Conservation (phyloP, 1,284 basidiomycete genomes). For the Lignosus rhinocerotis region DNA sequence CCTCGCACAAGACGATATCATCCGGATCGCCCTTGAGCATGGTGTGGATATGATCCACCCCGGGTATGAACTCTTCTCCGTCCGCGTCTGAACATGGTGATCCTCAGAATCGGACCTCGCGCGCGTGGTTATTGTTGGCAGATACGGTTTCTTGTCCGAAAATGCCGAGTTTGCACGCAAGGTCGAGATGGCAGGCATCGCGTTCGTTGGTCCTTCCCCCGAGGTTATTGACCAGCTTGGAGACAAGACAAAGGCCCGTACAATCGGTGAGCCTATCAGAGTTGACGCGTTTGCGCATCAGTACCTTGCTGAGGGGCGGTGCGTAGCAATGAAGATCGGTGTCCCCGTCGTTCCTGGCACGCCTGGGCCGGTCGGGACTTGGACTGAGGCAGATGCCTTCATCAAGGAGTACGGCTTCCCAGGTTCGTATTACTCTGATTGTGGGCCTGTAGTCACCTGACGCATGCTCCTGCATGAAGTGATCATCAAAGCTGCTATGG, state of each 20-base stretch:
- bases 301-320: not conserved
- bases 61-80: constrained; percentile 55
- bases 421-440: constrained; percentile 44
- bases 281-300: no score
- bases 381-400: constrained; percentile 84
- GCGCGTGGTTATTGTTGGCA: constrained; percentile 33
- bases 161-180: constrained; percentile 95
- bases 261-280: constrained; percentile 56
- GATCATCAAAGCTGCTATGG: constrained; percentile 98
- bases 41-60: constrained; percentile 99
- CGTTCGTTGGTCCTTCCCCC: constrained; percentile 95
- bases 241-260: constrained; percentile 98
- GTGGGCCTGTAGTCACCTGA: not conserved
- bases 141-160: constrained; percentile 98
- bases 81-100: constrained; percentile 14
- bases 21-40: constrained; percentile 92
- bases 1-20: constrained; percentile 97
- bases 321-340: constrained; percentile 76
- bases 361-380: constrained; percentile 87
- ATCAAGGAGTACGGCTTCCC: constrained; percentile 97
- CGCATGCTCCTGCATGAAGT: constrained; percentile 48
- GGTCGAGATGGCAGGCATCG: constrained; percentile 96
- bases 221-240: constrained; percentile 98
- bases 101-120: constrained; percentile 20
- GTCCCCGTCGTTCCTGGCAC: constrained; percentile 99